Percentiles rank a stretch among this genome's conserved stretches.
Evolutionary conservation across 1,139 yeast species (phyloP).

Genomic region (Geotrichum klebahnii): DNA sequence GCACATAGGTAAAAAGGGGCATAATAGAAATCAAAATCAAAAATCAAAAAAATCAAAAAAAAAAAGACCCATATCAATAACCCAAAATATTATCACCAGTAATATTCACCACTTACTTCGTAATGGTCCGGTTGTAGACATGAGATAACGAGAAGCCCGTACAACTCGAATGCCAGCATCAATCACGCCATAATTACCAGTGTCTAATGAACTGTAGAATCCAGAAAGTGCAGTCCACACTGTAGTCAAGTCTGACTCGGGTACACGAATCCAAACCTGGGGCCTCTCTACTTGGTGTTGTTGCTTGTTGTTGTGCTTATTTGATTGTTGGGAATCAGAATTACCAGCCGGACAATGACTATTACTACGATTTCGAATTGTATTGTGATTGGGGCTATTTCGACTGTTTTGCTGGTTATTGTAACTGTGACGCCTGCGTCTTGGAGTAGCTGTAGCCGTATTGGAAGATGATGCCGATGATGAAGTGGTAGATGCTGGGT

Average conservation of each 20-base stretch:
- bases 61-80: too few relatives aligned
- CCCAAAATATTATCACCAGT: too few relatives aligned
- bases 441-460: not conserved
- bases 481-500: constrained; percentile 9
- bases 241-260: constrained; percentile 28
- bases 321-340: not conserved
- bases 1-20: too few relatives aligned
- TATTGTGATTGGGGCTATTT: not conserved
- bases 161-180: constrained; percentile 29
- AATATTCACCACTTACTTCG: constrained; percentile 25
- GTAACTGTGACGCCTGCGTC: constrained; percentile 13
- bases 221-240: constrained; percentile 33
- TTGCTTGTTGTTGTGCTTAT: not conserved
- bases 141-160: constrained; percentile 30
- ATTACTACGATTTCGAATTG: not conserved
- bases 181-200: constrained; percentile 22
- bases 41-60: too few relatives aligned
- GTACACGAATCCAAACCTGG: constrained; percentile 33
- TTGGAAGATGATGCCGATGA: not conserved
- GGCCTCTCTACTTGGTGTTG: constrained; percentile 14
- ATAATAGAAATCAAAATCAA: too few relatives aligned
- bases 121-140: constrained; percentile 27
- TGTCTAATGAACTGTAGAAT: constrained; percentile 19
- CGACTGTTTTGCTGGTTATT: not conserved
- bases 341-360: not conserved